Base-by-base conservation (phyloP, 2,329 filamentous ascomycete genomes). In the Colletotrichum lindemuthianum region DNA sequence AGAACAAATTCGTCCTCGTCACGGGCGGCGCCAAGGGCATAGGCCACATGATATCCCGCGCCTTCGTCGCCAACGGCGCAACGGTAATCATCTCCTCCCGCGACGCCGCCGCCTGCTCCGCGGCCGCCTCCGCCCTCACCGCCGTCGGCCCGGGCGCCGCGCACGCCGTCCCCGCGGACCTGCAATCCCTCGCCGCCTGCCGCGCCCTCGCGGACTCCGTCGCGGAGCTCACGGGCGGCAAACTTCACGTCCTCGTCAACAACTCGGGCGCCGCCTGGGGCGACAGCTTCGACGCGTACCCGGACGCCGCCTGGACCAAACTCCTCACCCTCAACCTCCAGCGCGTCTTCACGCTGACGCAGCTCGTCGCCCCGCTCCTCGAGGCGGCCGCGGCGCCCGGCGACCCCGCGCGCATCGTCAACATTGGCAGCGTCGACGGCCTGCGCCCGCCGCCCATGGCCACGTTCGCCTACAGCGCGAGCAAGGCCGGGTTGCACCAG, bases 201-300 rank as follows among this genome's bases (percentile, higher is more conserved):
- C 76, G 82, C 68, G 75, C 77, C 33, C 79, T 90, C 16, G 86
- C 83, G 1, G 76, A 78, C 1, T 82, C 86, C 70, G 74, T 90
- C 32, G 70, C 77, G 41, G 76, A 77, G 63, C 76, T 78, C 43
- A 87, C 88, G 71, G 66, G 72, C 69, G 56, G 69, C 68, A 78
- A 80, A 59, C 80, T 91, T 24, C 82, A 91, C 71, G 79, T 90
- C 48, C 82, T 90, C 10, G 81, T 90, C 69, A 90, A 90, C 79
- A 91, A 91, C 78, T 84, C 81, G 49, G 88, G 88, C 68, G 86
- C 84, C 41, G 85, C 87, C 65, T 90, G 88, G 88, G 88, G 87
- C 71, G 87, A 82, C 45, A 74, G 81, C 15, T 84, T 87, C 71
- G 86, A 87, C 61, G 76, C 77, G 8, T 89, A 88, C 73, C 88